A percentile compares a stretch with the other conserved stretches of the same genome.
These are phyloP conservation scores for Aspergillus sp. DNA, from an alignment of 2,329 filamentous ascomycete species.

Conservation along the genomic window DNA sequence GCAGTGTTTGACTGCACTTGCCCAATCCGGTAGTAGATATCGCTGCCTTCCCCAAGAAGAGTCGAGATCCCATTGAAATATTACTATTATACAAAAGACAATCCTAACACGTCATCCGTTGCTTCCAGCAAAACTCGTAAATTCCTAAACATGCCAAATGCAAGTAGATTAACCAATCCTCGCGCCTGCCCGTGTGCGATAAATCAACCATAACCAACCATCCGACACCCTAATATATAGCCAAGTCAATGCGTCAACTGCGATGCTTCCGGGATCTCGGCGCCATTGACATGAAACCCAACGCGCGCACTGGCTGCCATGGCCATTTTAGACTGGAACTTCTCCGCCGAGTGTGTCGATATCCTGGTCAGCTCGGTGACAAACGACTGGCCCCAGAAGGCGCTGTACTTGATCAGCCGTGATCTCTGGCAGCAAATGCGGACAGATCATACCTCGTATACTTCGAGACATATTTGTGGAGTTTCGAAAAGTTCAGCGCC, in stretches of 20 bases:
- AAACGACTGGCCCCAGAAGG: constrained; percentile 94
- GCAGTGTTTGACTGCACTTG: constrained; percentile 20
- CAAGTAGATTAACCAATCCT: background rate
- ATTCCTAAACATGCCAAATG: background rate
- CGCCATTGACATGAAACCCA: constrained; percentile 10
- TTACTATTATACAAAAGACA: background rate
- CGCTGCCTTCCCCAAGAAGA: too few relatives aligned
- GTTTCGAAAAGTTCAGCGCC: constrained; percentile 76
- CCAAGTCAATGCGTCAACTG: constrained; percentile 2
- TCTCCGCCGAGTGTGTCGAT: constrained; percentile 33
- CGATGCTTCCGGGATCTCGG: constrained; percentile 3
- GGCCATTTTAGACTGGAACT: constrained; percentile 26
- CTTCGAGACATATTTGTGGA: constrained; percentile 92
- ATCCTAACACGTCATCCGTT: background rate
- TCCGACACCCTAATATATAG: background rate
- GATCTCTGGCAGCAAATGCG: background rate
- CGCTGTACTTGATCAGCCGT: constrained; percentile 40
- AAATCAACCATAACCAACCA: background rate
- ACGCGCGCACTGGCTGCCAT: constrained; percentile 7
- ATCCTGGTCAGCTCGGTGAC: constrained; percentile 67
- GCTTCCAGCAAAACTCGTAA: background rate
- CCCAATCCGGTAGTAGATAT: background rate
- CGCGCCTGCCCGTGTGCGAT: background rate
- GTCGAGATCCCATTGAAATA: constrained; percentile 1
- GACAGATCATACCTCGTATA: constrained; percentile 62